Base-by-base conservation (phyloP, 768 basidiomycete genomes). In the Calocybe indica region DNA sequence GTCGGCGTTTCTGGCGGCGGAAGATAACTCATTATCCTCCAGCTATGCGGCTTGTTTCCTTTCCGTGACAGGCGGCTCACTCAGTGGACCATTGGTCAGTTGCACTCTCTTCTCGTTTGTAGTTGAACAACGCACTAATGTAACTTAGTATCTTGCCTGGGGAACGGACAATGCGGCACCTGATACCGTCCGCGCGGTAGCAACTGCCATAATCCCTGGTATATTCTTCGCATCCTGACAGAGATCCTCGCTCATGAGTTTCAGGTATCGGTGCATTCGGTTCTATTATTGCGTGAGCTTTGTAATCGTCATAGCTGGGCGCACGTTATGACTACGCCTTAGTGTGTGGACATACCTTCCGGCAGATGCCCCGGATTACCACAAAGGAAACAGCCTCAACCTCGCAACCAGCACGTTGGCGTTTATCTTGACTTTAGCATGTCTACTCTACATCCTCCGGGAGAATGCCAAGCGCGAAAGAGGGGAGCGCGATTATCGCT, bases 281-380 rank as follows among this genome's bases (percentile, higher is more conserved):
- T 13, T 62, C 74, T 11, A 57, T 76, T 14, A 72, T 76, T 15
- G 71, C 70, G 74, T 73, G 54, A 45, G 70, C 14, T 14, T 9
- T 13, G 40, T 40, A 10, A 10, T 9, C 5, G 14, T 15, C 14
- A 40, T n/a, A 5, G 3, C 40, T 15, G 9, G 40, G 6, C 2
- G 22, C 22, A 50, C 14, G 32, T 43, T 28, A 13, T 35, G 8
- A 6, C 29, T 15, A 3, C 35, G 13, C 43, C 5, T 30, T 47
- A 73, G 72, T 37, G 73, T 73, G 1, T 74, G 73, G 74, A 72
- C 74, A 6, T 76, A 76, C 49, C 55, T 74, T 7, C 71, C 74
- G 4, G 55, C 55, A 10, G 75, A 76, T 49, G 67, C 72, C 1
- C 75, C 73, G 4, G 62, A 75, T 47, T 76, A 63, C 48, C 73